Base-by-base conservation (phyloP, 352 stramenopile species). In the Nothophytophthora sp. region DNA sequence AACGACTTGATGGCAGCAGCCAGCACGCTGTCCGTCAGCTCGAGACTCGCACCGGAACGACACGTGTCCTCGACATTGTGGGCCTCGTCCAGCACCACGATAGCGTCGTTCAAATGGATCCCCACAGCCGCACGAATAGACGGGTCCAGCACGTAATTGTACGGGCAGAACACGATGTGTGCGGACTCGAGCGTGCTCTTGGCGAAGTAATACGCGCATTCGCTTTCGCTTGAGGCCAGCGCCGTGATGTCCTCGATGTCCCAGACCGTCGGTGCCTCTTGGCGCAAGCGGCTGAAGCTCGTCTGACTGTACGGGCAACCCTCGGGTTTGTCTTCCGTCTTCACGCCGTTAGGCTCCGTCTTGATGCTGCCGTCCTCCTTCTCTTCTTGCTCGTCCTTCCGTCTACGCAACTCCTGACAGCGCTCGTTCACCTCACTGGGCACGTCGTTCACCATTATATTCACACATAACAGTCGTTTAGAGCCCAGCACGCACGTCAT, bases 41-140 rank as follows among this genome's bases (percentile, higher is more conserved):
- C 85, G 16, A 88, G 51, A 48, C 80, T 92, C 20, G 85, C 82
- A 18, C 74, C 70, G 5, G 63, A 72, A 6, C 82, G 82, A 23
- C 80, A 92, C 15, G 79, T 90, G 48, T 93, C 82, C 42, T 95
- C 85, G n/a, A 93, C 81, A 29, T 95, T 95, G 58, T 95, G 85
- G 5, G 85, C 85, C 53, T 95, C 85, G 35, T 95, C 85, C 37
- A 95, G 62, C 32, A 95, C 75, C n/a, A 95, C 66, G 25, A 93
- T 90, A 5, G 81, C 52, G 48, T 90, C 75, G 5, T 85, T 70
- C 9, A 92, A 59, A 33, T 55, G 66, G 57, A 95, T 91, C 12
- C 59, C 60, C 1, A 90, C 68, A 1, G 84, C 70, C 19, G 71
- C 67, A 8, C 84, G 80, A 29, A 95, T 90, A 9, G 59, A 55